Base-by-base conservation (phyloP, 805 yeast genomes). In the Candida verbasci region DNA sequence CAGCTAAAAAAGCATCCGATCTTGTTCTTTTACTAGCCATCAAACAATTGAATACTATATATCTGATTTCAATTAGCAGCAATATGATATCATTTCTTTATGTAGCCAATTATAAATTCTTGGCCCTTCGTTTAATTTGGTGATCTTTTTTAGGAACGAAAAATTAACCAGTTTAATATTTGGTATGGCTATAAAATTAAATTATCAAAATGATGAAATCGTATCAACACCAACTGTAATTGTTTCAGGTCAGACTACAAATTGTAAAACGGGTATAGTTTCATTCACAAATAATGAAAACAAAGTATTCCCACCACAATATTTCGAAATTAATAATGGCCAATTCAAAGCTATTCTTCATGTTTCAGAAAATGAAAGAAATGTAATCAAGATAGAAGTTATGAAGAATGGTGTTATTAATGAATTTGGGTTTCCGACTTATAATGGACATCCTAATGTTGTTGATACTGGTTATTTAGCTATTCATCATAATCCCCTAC, bases 331-430 rank as follows among this genome's bases (percentile, higher is more conserved):
- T 6, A 76, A 78, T 36, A 62, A 73, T 15, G 80, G 82, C 1
- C 70, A 73, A 41, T 91, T 89, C 69, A 89, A 88, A 56, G 85
- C 86, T 0, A 50, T 85, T 12, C 67, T 85, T 3, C 83, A 83
- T 42, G 68, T 89, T 14, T 74, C 78, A 15, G 80, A 82, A 0
- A 89, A 91, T n/a, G 58, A 57, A 26, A 24, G 43, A 16, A 91
- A 89, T 52, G 55, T 52, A 3, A 54, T 89, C 28, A 50, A 59
- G 2, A 72, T 85, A 5, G 69, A 72, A 2, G 78, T 74, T 20
- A 53, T 62, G 15, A 62, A 63, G 33, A 65, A 59, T 55, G 77
- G 60, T 17, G 48, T 35, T 26, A 65, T 60, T 6, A 45, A 48
- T 24, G 37, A 38, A 2, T 43, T 42, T 17, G 71, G 70, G 6